phyloP scores from a whole-genome alignment of 164 flowering plant genomes.

The Pachysandra terminalis region DNA sequence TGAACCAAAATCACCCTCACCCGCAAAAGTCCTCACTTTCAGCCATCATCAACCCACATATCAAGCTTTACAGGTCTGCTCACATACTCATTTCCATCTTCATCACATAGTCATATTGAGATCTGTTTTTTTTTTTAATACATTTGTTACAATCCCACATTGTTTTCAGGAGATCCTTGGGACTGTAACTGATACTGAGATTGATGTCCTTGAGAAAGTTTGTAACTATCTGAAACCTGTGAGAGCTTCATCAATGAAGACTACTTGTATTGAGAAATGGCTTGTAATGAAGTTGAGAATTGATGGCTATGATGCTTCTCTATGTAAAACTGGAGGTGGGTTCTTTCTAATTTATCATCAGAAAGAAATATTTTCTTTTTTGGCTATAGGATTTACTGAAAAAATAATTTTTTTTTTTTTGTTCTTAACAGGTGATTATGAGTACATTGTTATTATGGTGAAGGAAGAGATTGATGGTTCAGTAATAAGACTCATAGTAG shows the following conservation, averaged over 20 bases:
- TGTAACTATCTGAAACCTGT: slow-evolving; percentile 24
- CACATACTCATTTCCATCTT: too few species aligned
- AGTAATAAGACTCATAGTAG: slow-evolving; percentile 46
- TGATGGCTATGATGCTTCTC: slow-evolving; percentile 42
- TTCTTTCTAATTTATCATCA: not conserved
- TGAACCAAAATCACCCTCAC: slow-evolving; percentile 39
- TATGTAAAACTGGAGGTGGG: slow-evolving; percentile 42
- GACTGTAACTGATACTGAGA: slow-evolving; percentile 25
- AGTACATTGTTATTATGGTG: slow-evolving; percentile 60
- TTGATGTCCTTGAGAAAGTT: slow-evolving; percentile 29
- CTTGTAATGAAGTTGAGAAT: slow-evolving; percentile 31
- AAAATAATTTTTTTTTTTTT: too few species aligned
- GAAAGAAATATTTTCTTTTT: not conserved
- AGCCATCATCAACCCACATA: slow-evolving; percentile 15
- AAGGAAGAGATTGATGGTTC: too few species aligned
- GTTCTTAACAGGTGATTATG: slow-evolving; percentile 44
- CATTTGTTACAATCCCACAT: not conserved
- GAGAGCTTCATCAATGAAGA: slow-evolving; percentile 20
- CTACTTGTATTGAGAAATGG: slow-evolving; percentile 29
- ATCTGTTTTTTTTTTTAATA: not conserved
- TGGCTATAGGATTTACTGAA: too few species aligned
- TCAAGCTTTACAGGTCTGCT: slow-evolving; percentile 32
- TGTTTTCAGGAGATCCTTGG: slow-evolving; percentile 36
- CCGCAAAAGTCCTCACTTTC: slow-evolving; percentile 12
- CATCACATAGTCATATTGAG: too few species aligned